Base-by-base conservation (phyloP, 345 rosid species). In the Melaleuca quinquenervia region DNA sequence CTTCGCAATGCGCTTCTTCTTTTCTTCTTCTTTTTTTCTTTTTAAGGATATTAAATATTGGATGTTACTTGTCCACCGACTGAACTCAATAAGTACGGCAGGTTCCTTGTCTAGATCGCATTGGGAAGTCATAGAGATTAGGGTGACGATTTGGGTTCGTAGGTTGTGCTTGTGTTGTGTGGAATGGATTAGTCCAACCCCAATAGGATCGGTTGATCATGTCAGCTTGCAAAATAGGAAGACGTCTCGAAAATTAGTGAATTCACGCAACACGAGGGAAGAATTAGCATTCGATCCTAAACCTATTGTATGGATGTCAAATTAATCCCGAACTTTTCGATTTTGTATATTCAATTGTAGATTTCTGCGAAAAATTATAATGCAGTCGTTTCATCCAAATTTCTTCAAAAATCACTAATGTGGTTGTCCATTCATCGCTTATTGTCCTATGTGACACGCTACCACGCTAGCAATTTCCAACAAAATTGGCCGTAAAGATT, bases 371-470 rank as follows among this genome's bases (percentile, higher is more conserved):
- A 11, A 7, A 32, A 29, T 29, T 53, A 1, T 10, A 8, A 53
- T 53, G 11, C 7, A 29, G 41, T 29, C 20, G 8, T 64, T 8
- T 6, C 0, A 1, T 5, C 32, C 44, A 29, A 62, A 62, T 64
- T 15, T 29, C 6, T 0, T 4, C 1, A 15, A 6, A 29, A 32
- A 64, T 32, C 1, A 3, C 0, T 15, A 0, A 29, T 7, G 1
- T 7, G 1, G 18, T 6, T 1, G 18, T 52, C 7, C 6, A 16
- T 6, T 52, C 16, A 15, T 5, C 16, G 6, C 7, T 7, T 4
- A 3, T 14, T 52, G 53, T 52, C 7, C 16, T 52, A 14, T 3
- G 20, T 16, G 16, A 15, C 53, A 15, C 53, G 16, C 52, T 2
- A 15, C 20, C 16, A 15, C 21, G 6, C 5, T 52, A 6, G 53